These are phyloP conservation scores for Sporothrix euskadiensis DNA, from an alignment of 2,329 filamentous ascomycete species.

Conservation along the genomic window DNA sequence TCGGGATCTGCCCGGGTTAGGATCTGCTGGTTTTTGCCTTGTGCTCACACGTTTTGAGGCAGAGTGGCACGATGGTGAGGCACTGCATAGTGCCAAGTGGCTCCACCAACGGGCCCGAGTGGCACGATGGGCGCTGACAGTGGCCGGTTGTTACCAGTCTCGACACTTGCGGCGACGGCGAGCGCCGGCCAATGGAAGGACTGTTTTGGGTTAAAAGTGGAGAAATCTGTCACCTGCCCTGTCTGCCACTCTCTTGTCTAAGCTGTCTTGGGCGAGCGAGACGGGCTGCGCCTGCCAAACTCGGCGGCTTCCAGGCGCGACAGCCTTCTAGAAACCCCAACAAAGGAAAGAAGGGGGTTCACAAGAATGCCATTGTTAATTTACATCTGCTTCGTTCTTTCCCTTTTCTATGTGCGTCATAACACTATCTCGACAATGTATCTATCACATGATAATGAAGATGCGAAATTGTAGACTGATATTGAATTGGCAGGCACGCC, in stretches of 20 bases:
- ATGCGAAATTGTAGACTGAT: neutral
- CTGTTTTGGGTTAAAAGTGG: neutral
- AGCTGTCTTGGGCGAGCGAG: neutral
- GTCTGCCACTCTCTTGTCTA: too few relatives aligned
- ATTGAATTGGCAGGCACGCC: neutral
- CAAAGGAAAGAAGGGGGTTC: neutral
- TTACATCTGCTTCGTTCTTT: neutral
- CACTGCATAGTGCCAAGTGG: constrained; percentile 21
- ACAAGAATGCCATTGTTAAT: neutral
- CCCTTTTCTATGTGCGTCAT: neutral
- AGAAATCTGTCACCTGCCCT: neutral
- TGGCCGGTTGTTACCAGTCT: constrained; percentile 18
- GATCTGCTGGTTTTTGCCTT: constrained; percentile 3
- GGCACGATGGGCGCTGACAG: constrained; percentile 26
- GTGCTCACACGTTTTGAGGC: constrained; percentile 8
- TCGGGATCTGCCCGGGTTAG: constrained; percentile 1
- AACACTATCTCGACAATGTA: neutral
- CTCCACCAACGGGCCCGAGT: constrained; percentile 20
- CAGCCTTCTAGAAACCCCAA: neutral
- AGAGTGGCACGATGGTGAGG: constrained; percentile 25
- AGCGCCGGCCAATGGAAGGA: constrained; percentile 16
- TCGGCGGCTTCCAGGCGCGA: neutral
- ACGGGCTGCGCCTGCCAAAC: neutral
- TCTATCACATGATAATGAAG: neutral
- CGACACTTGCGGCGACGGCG: constrained; percentile 12